Conservation (phyloP, 2,329 filamentous ascomycete species). For the Clarireedia monteithiana region DNA sequence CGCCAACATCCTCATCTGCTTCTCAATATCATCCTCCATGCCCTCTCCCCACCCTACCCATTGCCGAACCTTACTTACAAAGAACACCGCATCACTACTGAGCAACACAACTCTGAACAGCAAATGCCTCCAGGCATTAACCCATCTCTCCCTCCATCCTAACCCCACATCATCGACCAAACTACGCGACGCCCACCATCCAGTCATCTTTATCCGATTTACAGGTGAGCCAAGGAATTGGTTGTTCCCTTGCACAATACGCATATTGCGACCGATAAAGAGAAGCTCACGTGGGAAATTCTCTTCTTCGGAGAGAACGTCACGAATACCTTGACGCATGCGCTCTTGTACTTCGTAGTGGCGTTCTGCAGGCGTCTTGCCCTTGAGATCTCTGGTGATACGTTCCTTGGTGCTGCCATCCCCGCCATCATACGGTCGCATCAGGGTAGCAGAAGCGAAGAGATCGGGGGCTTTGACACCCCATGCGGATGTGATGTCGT, state of each 20-base stretch:
- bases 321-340: constrained; percentile 55
- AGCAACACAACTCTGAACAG: constrained; percentile 75
- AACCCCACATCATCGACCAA: constrained; percentile 68
- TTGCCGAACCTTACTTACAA: constrained; percentile 70
- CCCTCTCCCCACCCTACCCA: constrained; percentile 68
- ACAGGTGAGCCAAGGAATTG: constrained; percentile 67
- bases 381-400: constrained; percentile 44
- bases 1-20: constrained; percentile 77
- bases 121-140: constrained; percentile 68
- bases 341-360: constrained; percentile 72
- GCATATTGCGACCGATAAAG: constrained; percentile 65
- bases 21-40: constrained; percentile 93
- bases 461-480: constrained; percentile 84
- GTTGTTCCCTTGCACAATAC: constrained; percentile 68
- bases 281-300: constrained; percentile 65
- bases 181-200: constrained; percentile 78
- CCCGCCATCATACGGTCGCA: constrained; percentile 86
- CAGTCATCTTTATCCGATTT: constrained; percentile 89
- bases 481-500: constrained; percentile 68
- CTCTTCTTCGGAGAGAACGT: constrained; percentile 59
- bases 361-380: constrained; percentile 46
- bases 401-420: constrained; percentile 59
- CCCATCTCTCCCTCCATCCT: constrained; percentile 51
- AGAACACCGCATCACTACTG: constrained; percentile 74
- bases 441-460: constrained; percentile 82